Base-by-base conservation (phyloP, 495 filamentous ascomycete genomes). In the Aspergillus carlsbadensis region DNA sequence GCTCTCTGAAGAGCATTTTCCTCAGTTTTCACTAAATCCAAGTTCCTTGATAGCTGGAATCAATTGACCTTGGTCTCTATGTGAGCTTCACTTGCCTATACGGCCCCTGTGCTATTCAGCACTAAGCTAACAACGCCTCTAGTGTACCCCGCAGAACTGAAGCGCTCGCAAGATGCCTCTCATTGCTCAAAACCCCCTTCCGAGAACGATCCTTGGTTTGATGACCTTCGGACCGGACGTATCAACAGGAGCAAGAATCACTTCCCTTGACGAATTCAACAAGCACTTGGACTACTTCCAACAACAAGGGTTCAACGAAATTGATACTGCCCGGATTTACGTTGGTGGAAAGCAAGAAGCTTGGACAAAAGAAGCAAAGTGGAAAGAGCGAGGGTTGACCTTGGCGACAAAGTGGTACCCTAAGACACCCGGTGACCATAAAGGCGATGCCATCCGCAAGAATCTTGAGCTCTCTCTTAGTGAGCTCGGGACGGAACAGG, bases 321-420 rank as follows among this genome's bases (percentile, higher is more conserved):
- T 92, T 39, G 90, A 94, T 66, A 92, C 89, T 24, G 90, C 90
- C 6, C 82, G 91, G 1, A 62, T 82, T 33, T 98, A 97, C 65
- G 70, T 89, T 22, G 83, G 70, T 20, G 84, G 88, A 34, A 71
- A 83, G 46, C 92, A 97, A 64, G 93, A 98, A 70, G 86, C 84
- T 13, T 96, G 87, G 64, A 95, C 90, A 0, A 75, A 81, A 14
- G 78, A 88, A 55, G 86, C 89, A 0, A 76, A 81, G 11, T 97
- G 89, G 90, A 86, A 90, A 65, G 85, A 92, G 42, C 81, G 88
- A 40, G 91, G 92, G 1, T 70, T 98, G 57, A 90, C 83, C 3
- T 64, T 96, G 22, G 93, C 93, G 10, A 96, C 93, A 7, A 98
- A 98, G 71, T 73, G 73, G 55, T 94, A 93, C 58, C 92, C 92